Evolutionary conservation across 805 yeast genomes (phyloP).

Genomic region (Pichia cephalocereana): DNA sequence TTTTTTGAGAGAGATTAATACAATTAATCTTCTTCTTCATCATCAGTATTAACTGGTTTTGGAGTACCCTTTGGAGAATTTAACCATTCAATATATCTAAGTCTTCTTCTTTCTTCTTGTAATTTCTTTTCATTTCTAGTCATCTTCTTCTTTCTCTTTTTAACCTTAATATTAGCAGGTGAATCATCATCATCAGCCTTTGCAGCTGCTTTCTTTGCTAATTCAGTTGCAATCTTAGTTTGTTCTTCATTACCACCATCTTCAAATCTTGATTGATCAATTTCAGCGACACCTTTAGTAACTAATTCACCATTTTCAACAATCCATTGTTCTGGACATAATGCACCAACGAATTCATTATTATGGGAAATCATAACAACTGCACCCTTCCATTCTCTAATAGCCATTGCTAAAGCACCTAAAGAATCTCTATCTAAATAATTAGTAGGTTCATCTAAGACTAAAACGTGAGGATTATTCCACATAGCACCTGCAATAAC

Average conservation of each 20-base stretch:
- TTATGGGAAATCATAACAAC: slow-evolving; percentile 98
- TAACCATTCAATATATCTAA: slow-evolving; percentile 91
- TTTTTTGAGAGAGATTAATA: not conserved
- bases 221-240: slow-evolving; percentile 35
- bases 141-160: slow-evolving; percentile 81
- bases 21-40: slow-evolving; percentile 44
- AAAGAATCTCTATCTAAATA: slow-evolving; percentile 95
- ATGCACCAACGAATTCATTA: slow-evolving; percentile 92
- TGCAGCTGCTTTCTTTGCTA: slow-evolving; percentile 37
- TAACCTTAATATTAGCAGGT: slow-evolving; percentile 92
- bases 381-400: slow-evolving; percentile 97
- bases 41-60: slow-evolving; percentile 87
- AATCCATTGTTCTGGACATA: slow-evolving; percentile 98
- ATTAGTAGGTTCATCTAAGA: slow-evolving; percentile 96
- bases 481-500: slow-evolving; percentile 99
- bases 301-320: slow-evolving; percentile 88
- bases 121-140: slow-evolving; percentile 92
- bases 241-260: slow-evolving; percentile 49
- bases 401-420: slow-evolving; percentile 96
- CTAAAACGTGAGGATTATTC: slow-evolving; percentile 97
- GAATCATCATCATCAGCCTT: slow-evolving; percentile 59
- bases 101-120: slow-evolving; percentile 88
- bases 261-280: slow-evolving; percentile 75
- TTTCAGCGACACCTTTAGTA: slow-evolving; percentile 68
- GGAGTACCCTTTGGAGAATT: slow-evolving; percentile 97